These are phyloP conservation scores for Magnusiomyces paraingens DNA, from an alignment of 1,139 yeast genomes.

Conservation along the genomic window DNA sequence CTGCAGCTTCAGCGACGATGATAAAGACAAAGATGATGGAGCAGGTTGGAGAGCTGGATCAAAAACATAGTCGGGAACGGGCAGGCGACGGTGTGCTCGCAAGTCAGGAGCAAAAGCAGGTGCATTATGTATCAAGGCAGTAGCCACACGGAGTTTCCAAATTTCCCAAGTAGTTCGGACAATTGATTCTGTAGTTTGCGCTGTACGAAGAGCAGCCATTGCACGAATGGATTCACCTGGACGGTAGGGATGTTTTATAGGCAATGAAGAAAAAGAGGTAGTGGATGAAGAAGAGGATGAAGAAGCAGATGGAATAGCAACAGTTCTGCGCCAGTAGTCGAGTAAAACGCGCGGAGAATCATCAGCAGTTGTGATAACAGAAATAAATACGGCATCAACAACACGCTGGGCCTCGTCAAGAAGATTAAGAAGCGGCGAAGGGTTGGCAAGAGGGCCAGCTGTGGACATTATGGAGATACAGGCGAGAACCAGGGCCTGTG, in stretches of 20 bases:
- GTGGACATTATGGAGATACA: conserved; percentile 14
- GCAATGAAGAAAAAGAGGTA: not conserved
- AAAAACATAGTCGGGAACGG: conserved; percentile 17
- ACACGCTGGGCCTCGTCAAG: conserved; percentile 1
- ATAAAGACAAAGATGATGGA: not conserved
- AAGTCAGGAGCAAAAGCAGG: conserved; percentile 16
- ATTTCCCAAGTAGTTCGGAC: conserved; percentile 22
- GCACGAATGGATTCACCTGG: not conserved
- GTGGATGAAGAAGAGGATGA: not conserved
- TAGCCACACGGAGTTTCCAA: conserved; percentile 19
- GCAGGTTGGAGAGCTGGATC: conserved; percentile 17
- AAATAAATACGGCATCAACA: not conserved
- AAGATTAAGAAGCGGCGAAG: not conserved
- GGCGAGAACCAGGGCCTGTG: conserved; percentile 18
- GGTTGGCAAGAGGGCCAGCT: not conserved
- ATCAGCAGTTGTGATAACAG: no score
- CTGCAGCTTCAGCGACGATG: not conserved
- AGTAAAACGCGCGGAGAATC: conserved; percentile 6
- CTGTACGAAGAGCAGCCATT: conserved; percentile 2
- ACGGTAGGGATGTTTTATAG: not conserved
- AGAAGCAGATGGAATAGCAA: conserved; percentile 1
- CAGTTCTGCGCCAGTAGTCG: conserved; percentile 11
- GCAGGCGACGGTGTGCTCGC: conserved; percentile 19
- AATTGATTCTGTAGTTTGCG: conserved; percentile 17
- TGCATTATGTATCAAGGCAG: conserved; percentile 11